Evolutionary conservation across 306 rosid genomes (phyloP).

Genomic region (Malus sieversii): DNA sequence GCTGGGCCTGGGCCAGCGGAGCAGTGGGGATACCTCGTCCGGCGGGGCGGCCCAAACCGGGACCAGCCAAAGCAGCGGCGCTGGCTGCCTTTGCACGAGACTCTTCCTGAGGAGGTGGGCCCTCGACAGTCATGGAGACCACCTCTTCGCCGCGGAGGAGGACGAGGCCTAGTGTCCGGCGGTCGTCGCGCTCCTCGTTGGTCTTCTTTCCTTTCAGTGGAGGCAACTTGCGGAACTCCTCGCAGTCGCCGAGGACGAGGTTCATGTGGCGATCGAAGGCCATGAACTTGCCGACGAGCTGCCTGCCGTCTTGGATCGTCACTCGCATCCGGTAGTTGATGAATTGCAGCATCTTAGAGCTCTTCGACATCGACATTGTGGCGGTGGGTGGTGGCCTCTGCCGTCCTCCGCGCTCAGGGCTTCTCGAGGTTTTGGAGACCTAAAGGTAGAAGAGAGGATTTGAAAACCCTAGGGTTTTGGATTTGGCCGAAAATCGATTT

Average conservation of each 20-base stretch:
- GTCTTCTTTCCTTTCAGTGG: conserved; percentile 76
- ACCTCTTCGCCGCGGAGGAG: conserved; percentile 98
- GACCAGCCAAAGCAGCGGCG: conserved; percentile 82
- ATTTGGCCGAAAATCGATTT: neutral
- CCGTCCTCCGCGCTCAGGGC: neutral
- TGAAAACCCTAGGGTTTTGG: conserved; percentile 8
- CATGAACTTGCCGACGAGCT: conserved; percentile 94
- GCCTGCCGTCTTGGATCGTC: conserved; percentile 95
- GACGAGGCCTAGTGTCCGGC: conserved; percentile 93
- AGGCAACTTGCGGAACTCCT: conserved; percentile 94
- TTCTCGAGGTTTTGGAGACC: neutral
- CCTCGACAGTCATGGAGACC: conserved; percentile 98
- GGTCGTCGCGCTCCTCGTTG: conserved; percentile 77
- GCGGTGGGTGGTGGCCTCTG: neutral
- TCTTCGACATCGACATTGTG: conserved; percentile 98
- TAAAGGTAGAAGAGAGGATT: neutral
- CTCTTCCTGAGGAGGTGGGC: conserved; percentile 94
- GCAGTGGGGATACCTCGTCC: conserved; percentile 84
- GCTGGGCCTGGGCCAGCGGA: conserved; percentile 79
- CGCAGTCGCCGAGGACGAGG: conserved; percentile 94
- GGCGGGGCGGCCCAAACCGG: conserved; percentile 80
- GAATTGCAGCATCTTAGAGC: conserved; percentile 97
- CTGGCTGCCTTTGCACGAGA: conserved; percentile 76
- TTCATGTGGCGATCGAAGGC: conserved; percentile 99
- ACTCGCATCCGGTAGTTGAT: conserved; percentile 92